These are phyloP conservation scores for Pelargonium australe DNA, from an alignment of 441 rosid species.

Conservation along the genomic window DNA sequence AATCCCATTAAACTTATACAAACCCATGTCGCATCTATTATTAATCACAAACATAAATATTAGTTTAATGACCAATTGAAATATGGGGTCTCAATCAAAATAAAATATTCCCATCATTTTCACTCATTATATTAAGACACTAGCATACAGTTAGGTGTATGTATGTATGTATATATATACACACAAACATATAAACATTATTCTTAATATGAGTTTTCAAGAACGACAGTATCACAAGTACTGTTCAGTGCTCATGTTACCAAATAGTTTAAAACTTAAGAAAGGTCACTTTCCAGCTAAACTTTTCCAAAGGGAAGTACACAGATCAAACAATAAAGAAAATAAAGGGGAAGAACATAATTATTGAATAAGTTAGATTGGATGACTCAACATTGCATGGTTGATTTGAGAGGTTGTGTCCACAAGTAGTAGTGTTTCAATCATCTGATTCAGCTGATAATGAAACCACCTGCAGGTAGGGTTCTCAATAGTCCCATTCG, in stretches of 20 bases:
- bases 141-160: background rate
- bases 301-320: conserved; percentile 12
- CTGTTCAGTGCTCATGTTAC: background rate
- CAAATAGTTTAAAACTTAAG: background rate
- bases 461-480: conserved; percentile 14
- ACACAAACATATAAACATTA: background rate
- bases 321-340: conserved; percentile 18
- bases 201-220: background rate
- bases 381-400: conserved; percentile 32
- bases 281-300: conserved; percentile 18
- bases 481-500: background rate
- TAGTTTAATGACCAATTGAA: background rate
- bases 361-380: conserved; percentile 18
- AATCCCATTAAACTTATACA: background rate
- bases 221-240: background rate
- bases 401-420: conserved; percentile 9
- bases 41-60: background rate
- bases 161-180: no score
- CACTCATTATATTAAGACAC: background rate
- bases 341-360: conserved; percentile 13
- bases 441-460: conserved; percentile 32
- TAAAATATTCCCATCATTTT: background rate
- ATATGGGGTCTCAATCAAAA: background rate
- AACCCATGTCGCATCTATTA: background rate
- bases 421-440: conserved; percentile 14